phyloP scores from a whole-genome alignment of 805 yeast species.

The Candida ovalis region DNA sequence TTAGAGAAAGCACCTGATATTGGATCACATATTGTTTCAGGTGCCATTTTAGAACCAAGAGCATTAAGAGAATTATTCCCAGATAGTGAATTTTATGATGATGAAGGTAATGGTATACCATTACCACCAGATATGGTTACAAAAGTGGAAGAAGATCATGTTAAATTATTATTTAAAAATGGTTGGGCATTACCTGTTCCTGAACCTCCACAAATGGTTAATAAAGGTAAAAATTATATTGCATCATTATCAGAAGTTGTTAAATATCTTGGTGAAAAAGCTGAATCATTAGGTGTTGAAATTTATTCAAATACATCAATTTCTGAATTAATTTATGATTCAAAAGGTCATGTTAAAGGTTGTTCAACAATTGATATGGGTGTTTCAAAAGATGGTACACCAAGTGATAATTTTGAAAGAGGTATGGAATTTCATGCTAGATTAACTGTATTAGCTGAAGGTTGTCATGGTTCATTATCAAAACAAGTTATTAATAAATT shows the following conservation, averaged over 20 bases:
- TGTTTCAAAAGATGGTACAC: conserved; percentile 65
- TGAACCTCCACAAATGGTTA: conserved; percentile 88
- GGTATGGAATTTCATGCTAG: conserved; percentile 97
- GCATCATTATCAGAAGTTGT: conserved; percentile 81
- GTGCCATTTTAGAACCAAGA: conserved; percentile 90
- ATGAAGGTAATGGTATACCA: conserved; percentile 57
- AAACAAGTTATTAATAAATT: conserved; percentile 71
- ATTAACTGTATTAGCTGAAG: conserved; percentile 88
- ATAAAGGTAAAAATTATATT: conserved; percentile 77
- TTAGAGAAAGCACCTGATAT: conserved; percentile 90
- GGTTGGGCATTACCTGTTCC: conserved; percentile 65
- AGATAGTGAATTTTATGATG: conserved; percentile 51
- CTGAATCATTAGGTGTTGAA: conserved; percentile 93
- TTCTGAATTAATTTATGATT: conserved; percentile 64
- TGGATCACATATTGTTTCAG: conserved; percentile 90
- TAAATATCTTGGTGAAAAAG: conserved; percentile 77
- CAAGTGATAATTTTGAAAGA: conserved; percentile 82
- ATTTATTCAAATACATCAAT: conserved; percentile 89
- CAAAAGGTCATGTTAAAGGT: conserved; percentile 67
- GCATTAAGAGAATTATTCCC: conserved; percentile 84
- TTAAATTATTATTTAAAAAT: conserved; percentile 64
- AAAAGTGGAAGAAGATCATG: conserved; percentile 65
- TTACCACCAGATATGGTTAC: conserved; percentile 78
- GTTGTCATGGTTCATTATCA: conserved; percentile 94
- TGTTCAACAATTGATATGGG: conserved; percentile 96